Conservation (phyloP, 228 moss, liverwort and hornwort species). For the Sphagnum magellanicum region DNA sequence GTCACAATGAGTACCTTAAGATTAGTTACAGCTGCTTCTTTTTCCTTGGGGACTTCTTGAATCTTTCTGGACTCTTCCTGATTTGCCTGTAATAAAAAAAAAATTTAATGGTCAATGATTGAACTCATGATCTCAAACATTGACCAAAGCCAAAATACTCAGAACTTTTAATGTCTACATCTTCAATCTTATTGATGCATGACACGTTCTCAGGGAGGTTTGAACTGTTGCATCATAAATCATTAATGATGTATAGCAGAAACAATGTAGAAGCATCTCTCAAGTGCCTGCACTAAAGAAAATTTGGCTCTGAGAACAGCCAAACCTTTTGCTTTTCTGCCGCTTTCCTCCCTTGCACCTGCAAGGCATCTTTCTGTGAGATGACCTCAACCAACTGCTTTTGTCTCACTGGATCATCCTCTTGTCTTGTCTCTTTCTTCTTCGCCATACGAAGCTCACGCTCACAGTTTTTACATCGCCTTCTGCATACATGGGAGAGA, state of each 20-base stretch:
- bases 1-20: conserved; percentile 38
- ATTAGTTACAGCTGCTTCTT: conserved; percentile 35
- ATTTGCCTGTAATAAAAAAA: conserved; percentile 27
- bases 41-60: conserved; percentile 21
- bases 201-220: background rate
- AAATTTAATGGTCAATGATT: no score
- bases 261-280: no score
- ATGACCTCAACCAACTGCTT: conserved; percentile 49
- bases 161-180: background rate
- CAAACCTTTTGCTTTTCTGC: background rate
- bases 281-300: no score
- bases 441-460: conserved; percentile 47
- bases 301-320: no score
- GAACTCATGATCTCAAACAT: no score
- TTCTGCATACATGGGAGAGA: conserved; percentile 22
- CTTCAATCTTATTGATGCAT: no score
- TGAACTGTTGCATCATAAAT: background rate
- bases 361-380: conserved; percentile 55
- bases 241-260: no score
- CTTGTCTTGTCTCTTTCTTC: conserved; percentile 29
- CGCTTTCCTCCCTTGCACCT: conserved; percentile 25
- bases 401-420: conserved; percentile 32
- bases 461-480: conserved; percentile 58
- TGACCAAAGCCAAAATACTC: background rate
- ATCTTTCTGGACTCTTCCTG: conserved; percentile 41